These are phyloP conservation scores for Phytopythium vexans DNA, from an alignment of 352 stramenopile genomes.

Conservation along the genomic window DNA sequence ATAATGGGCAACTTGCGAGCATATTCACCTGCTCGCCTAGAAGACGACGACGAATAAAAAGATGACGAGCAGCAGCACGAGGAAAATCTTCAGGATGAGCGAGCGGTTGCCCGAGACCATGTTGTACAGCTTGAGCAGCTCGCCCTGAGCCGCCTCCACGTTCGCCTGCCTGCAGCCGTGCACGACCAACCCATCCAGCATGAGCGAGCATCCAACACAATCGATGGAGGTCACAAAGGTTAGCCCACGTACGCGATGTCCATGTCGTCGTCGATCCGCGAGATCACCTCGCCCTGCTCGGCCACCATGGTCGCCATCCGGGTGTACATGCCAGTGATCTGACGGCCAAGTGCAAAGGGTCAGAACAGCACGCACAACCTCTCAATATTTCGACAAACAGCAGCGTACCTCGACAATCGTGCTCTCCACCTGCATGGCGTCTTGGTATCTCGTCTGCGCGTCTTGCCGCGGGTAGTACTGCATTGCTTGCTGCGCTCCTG, in stretches of 20 bases:
- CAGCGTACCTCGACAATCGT: constrained; percentile 75
- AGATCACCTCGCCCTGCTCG: constrained; percentile 77
- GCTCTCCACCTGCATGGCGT: constrained; percentile 76
- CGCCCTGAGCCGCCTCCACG: constrained; percentile 63
- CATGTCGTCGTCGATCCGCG: constrained; percentile 85
- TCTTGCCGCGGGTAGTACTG: constrained; percentile 69
- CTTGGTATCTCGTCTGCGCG: constrained; percentile 68
- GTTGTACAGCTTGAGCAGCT: constrained; percentile 83
- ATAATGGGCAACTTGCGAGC: too few relatives aligned
- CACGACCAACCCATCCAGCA: neutral
- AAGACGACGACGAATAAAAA: constrained; percentile 86
- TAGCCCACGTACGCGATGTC: constrained; percentile 67
- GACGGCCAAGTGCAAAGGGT: neutral
- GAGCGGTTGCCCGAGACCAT: constrained; percentile 79
- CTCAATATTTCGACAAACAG: neutral
- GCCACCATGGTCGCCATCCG: constrained; percentile 82
- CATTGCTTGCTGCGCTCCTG: constrained; percentile 44
- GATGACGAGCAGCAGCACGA: constrained; percentile 78
- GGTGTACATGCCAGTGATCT: constrained; percentile 88
- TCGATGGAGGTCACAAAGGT: neutral
- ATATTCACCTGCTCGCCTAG: constrained; percentile 13
- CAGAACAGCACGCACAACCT: neutral
- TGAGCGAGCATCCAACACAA: constrained; percentile 7
- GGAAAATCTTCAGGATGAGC: constrained; percentile 86
- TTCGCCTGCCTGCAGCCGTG: constrained; percentile 57